A percentile compares a stretch with the other conserved stretches of the same genome.
phyloP scores from a whole-genome alignment of 2,329 filamentous ascomycete genomes.

The Xylaria sp. region DNA sequence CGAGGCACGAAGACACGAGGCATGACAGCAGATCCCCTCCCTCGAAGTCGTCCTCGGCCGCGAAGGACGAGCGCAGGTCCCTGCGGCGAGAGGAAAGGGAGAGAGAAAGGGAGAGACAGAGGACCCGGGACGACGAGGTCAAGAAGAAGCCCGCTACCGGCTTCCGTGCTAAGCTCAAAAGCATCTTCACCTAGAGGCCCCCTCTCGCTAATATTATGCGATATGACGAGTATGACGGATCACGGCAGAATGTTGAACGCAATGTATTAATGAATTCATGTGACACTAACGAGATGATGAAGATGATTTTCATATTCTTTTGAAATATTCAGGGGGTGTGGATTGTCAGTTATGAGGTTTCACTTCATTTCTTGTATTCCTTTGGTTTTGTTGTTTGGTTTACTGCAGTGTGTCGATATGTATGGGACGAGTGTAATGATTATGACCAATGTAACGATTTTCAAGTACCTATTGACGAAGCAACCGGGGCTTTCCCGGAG shows the following conservation, averaged over 20 bases:
- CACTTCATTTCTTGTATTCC: conserved; percentile 13
- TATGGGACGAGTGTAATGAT: not conserved
- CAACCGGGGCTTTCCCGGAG: too few relatives aligned
- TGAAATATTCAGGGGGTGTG: not conserved
- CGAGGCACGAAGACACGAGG: conserved; percentile 14
- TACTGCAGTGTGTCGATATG: not conserved
- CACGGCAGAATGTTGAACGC: conserved; percentile 9
- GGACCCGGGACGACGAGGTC: conserved; percentile 28
- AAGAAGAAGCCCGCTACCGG: conserved; percentile 40
- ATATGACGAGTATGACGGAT: not conserved
- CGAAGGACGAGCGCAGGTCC: conserved; percentile 38
- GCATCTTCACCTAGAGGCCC: conserved; percentile 37
- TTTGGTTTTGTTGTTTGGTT: conserved; percentile 15
- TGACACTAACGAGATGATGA: conserved; percentile 15
- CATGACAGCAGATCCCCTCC: conserved; percentile 6
- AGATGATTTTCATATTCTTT: conserved; percentile 1
- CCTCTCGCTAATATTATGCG: not conserved
- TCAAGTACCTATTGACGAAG: not conserved
- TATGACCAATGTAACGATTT: not conserved
- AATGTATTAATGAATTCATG: conserved; percentile 3
- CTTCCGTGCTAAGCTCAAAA: conserved; percentile 43
- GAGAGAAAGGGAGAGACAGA: too few relatives aligned
- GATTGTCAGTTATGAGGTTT: not conserved
- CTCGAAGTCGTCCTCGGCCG: conserved; percentile 20
- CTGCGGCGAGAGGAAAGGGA: conserved; percentile 41